phyloP scores from a whole-genome alignment of 495 filamentous ascomycete genomes.

The Daldinia decipiens region DNA sequence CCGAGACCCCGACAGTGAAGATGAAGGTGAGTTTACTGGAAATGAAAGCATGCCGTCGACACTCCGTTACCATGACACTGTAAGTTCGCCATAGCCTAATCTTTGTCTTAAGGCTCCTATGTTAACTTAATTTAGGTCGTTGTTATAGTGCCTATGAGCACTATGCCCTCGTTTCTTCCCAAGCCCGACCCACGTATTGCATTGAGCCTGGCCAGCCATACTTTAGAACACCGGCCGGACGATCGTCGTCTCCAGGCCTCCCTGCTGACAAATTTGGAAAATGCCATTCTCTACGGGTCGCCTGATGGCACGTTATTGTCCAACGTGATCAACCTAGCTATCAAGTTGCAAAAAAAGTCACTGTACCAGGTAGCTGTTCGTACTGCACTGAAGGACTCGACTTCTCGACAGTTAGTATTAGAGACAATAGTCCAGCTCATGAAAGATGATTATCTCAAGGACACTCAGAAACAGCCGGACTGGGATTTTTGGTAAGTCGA shows the following conservation, averaged over 20 bases:
- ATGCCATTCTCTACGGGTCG: not conserved
- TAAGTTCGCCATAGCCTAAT: not conserved
- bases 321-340: not conserved
- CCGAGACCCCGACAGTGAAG: slow-evolving; percentile 17
- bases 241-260: not conserved
- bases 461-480: not conserved
- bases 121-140: slow-evolving; percentile 18
- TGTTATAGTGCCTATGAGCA: slow-evolving; percentile 11
- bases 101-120: not conserved
- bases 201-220: not conserved
- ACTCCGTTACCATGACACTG: slow-evolving; percentile 30
- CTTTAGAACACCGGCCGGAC: not conserved
- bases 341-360: not conserved
- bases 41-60: slow-evolving; percentile 29
- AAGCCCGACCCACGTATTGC: not conserved
- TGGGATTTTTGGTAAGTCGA: slow-evolving; percentile 24
- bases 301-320: not conserved
- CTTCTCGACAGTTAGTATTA: not conserved
- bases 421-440: not conserved
- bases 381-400: not conserved
- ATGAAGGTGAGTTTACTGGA: slow-evolving; percentile 23
- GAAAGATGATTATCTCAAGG: slow-evolving; percentile 6
- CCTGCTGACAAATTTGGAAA: not conserved
- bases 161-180: not conserved
- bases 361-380: not conserved